Evolutionary conservation across 176 grass and related monocot species (phyloP).

Genomic region (Saccharum officinarum): DNA sequence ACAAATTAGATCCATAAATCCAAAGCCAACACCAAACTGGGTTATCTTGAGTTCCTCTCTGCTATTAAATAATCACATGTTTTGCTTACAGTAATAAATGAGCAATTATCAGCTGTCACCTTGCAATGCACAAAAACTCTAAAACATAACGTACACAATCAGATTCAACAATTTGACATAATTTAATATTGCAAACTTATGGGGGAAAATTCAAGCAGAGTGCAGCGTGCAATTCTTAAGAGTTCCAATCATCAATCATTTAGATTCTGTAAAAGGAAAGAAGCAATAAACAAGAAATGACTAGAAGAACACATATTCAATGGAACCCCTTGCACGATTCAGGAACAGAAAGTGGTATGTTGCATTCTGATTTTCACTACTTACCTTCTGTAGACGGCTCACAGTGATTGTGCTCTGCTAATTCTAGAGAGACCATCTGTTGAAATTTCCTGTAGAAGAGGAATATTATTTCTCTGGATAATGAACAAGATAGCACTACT

Average conservation of each 20-base stretch:
- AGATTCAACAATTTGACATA: background rate
- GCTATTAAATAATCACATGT: background rate
- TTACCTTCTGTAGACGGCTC: slow-evolving; percentile 37
- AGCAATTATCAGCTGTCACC: background rate
- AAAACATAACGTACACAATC: background rate
- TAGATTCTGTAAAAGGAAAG: background rate
- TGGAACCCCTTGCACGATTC: background rate
- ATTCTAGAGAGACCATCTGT: slow-evolving; percentile 36
- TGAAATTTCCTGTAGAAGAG: slow-evolving; percentile 67
- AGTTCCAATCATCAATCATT: background rate
- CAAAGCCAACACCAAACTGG: background rate
- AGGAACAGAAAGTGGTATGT: background rate
- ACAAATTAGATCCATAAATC: background rate
- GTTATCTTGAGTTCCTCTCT: background rate
- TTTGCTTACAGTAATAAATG: background rate
- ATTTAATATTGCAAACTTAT: background rate
- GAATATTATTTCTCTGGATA: slow-evolving; percentile 24
- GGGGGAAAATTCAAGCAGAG: background rate
- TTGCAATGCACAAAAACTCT: background rate
- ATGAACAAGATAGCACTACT: background rate
- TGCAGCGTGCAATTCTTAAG: background rate
- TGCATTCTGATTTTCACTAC: background rate
- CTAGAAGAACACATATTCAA: background rate
- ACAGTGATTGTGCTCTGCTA: slow-evolving; percentile 18
- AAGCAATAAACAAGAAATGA: background rate